Evolutionary conservation across 2,329 filamentous ascomycete species (phyloP).

Genomic region (Beauveria bassiana): DNA sequence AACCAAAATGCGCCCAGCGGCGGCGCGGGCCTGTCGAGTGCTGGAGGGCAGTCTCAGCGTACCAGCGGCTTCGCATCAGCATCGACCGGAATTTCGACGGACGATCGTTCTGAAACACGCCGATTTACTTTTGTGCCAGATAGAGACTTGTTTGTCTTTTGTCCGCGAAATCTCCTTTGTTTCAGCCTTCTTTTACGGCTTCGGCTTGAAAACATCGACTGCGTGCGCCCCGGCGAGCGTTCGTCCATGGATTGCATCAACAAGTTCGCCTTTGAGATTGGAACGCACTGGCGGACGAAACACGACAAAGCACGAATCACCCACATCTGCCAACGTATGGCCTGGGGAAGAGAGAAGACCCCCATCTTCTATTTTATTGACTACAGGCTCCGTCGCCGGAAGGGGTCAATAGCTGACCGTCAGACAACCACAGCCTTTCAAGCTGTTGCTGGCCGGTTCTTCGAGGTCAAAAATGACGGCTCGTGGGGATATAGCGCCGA

Average conservation of each 20-base stretch:
- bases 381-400: neutral
- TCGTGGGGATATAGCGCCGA: no score
- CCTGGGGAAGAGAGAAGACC: neutral
- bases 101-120: neutral
- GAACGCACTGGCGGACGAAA: no score
- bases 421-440: neutral
- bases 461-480: neutral
- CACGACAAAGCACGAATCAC: rapidly evolving
- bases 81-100: neutral
- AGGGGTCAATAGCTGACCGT: neutral
- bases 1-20: neutral
- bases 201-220: no score
- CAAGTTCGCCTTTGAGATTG: neutral
- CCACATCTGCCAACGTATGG: no score
- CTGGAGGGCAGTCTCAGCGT: neutral
- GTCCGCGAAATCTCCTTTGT: no score
- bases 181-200: neutral
- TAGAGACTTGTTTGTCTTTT: neutral
- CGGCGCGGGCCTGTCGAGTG: neutral
- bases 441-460: neutral
- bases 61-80: neutral
- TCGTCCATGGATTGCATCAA: neutral
- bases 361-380: neutral
- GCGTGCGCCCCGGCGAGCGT: neutral
- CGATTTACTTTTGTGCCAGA: neutral